phyloP scores from a whole-genome alignment of 306 rosid species.

The cucumber (Cucumis sativus) region Cucumber_9930_V3 NC_026657.2:31026501-31027000 shows the following conservation, averaged over 20 bases:
- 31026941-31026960: neutral
- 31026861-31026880: neutral
- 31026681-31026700: constrained; percentile 31
- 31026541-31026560: constrained; percentile 36
- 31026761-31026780: constrained; percentile 49
- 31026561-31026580: constrained; percentile 33
- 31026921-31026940: neutral
- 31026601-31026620: constrained; percentile 15
- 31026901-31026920: neutral
- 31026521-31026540: constrained; percentile 43
- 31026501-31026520: constrained; percentile 54
- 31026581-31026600: constrained; percentile 38
- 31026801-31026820: neutral
- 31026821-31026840: neutral
- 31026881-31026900: neutral
- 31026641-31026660: constrained; percentile 30
- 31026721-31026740: constrained; percentile 35
- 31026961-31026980: neutral
- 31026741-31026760: constrained; percentile 33
- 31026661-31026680: constrained; percentile 25
- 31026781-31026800: constrained; percentile 37
- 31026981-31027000: neutral
- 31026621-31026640: constrained; percentile 42
- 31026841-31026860: neutral
- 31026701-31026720: constrained; percentile 26